Base-by-base conservation (phyloP, 768 basidiomycete species). In the Exsudoporus frostii region DNA sequence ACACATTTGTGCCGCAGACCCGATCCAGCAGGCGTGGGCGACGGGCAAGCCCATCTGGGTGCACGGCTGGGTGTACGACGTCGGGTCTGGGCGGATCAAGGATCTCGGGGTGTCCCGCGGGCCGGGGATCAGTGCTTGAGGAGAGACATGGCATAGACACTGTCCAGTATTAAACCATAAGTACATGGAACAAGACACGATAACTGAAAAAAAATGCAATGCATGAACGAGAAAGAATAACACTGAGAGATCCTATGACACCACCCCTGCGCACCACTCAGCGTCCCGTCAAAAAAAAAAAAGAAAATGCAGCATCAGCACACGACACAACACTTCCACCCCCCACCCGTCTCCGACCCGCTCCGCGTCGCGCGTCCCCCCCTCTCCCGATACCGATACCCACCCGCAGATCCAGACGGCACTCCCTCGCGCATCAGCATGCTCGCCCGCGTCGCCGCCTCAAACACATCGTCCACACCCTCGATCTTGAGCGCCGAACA, bases 401-500 rank as follows among this genome's bases (percentile, higher is more conserved):
- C 78, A 40, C 82, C 81, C 59, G 81, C 81, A 63, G 76, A 73
- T 65, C 64, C 77, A 72, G 70, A 62, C 8, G 83, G 81, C 24
- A 84, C 87, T 3, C 89, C 89, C 53, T 95, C 93, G 20, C 94
- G 79, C 80, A 96, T 94, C 52, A 98, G 73, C 90, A 98, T 97
- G 66, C 92, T 94, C 41, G 92, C 94, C 40, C 97, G 79, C 11
- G 97, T 98, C 30, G 97, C 97, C 0, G 91, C 89, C 74, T 99
- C 97, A 61, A 98, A 99, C 41, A 98, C 92, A 61, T 97, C 92
- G 70, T 98, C 97, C 14, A 96, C 93, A 49, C 93, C 93, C 73
- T 90, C 86, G 48, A 91, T 89, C 73, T 85, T 88, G 45, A 95
- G 76, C 27, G 93, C 89, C 10, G 90, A 92, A 63, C 94, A 97